phyloP scores from a whole-genome alignment of 129 eudicot genomes.

The Lactuca saligna region DNA sequence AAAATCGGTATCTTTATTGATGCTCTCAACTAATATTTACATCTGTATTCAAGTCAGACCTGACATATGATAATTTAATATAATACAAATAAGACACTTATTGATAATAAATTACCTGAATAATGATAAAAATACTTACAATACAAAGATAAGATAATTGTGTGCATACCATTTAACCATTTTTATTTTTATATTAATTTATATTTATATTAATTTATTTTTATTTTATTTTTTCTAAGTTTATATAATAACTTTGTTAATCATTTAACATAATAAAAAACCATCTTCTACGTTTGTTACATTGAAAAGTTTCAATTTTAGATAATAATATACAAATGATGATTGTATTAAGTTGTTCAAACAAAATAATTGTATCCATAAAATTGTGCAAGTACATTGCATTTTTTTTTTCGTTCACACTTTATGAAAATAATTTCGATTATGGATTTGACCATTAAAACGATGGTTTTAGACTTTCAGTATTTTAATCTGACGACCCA shows the following conservation, averaged over 20 bases:
- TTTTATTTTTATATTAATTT: background rate
- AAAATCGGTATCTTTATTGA: background rate
- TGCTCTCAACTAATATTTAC: background rate
- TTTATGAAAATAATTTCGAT: no score
- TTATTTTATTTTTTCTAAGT: background rate
- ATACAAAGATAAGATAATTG: background rate
- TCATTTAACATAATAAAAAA: no score
- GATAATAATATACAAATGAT: no score
- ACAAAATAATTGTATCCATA: no score
- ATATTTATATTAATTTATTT: background rate
- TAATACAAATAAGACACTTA: background rate
- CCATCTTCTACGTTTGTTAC: no score
- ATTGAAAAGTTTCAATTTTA: no score
- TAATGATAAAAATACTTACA: background rate
- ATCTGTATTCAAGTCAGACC: background rate
- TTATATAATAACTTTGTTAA: background rate
- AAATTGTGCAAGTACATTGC: no score
- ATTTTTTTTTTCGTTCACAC: no score
- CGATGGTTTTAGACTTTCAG: no score
- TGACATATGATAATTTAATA: conserved; percentile 25
- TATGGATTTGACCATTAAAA: no score
- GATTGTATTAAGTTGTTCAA: no score
- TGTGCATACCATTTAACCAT: background rate
- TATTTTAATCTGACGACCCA: no score
- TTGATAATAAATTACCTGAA: background rate